Base-by-base conservation (phyloP, 2,329 filamentous ascomycete species). In the Fusarium annulatum region DNA sequence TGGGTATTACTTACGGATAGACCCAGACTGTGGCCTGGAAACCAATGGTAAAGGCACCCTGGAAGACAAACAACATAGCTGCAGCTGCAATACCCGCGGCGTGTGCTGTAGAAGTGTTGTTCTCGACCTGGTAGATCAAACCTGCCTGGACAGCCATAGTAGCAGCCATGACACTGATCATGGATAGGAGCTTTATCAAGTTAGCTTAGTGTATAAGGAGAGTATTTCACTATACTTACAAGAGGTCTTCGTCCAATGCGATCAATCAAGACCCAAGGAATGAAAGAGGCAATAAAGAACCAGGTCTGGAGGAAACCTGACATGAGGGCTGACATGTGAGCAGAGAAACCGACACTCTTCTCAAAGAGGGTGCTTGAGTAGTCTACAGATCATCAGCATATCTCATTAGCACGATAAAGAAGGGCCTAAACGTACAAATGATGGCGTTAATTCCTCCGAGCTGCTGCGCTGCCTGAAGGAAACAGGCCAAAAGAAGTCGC, bases 291-390 rank as follows among this genome's bases (percentile, higher is more conserved):
- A 16, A 81, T 34, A 61, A 84, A 84, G 63, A 82, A 83, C 81
- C 82, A 85, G 0, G 86, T 87, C 76, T 87, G 85, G 18, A 88
- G 80, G 69, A 87, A 85, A 39, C 87, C 86, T n/a, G 85, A 85
- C 78, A 89, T 86, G 39, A 89, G 80, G 7, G 86, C 80, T 7
- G 87, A 84, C 76, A 87, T 83, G 48, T 84, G 81, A 3, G 81
- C 74, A 23, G 76, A 76, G 57, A 85, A 83, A 1, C 82, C 81
- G 6, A 88, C 80, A 23, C 83, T 85, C 23, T 83, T 76, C 59
- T 86, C 80, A 60, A 88, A 86, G 2, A 88, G 75, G 0, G 86
- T 85, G 19, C 81, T 82, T 7, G 85, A 81, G 62, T 87, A 87
- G 75, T 87, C 79, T 80, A 19, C 7, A 9, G 3, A 11, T 39